Evolutionary conservation across 2,329 filamentous ascomycete genomes (phyloP).

Genomic region (Xylaria sp.): DNA sequence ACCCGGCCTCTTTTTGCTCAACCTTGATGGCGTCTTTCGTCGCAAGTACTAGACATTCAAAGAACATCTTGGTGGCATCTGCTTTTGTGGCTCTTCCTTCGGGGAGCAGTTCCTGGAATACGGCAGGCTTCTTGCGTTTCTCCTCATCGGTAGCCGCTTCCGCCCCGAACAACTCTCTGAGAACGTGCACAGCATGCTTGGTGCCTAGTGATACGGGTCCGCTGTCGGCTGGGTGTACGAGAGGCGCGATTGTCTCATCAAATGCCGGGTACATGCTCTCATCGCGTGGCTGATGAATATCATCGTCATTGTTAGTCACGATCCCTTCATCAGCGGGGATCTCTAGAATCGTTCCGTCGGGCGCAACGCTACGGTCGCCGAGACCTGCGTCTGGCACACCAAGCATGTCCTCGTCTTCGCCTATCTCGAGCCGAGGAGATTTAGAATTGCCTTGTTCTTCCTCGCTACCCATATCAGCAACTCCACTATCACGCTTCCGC

Average conservation of each 20-base stretch:
- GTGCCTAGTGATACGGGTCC: slow-evolving; percentile 91
- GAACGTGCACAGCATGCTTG: slow-evolving; percentile 93
- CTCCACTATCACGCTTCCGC: slow-evolving; percentile 89
- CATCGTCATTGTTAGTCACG: slow-evolving; percentile 57
- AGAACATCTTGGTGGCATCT: slow-evolving; percentile 99
- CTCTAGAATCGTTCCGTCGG: slow-evolving; percentile 72
- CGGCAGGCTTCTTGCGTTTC: slow-evolving; percentile 79
- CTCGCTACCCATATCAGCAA: slow-evolving; percentile 80
- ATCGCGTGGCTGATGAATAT: slow-evolving; percentile 57
- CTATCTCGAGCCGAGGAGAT: slow-evolving; percentile 74
- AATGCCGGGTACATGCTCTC: slow-evolving; percentile 69
- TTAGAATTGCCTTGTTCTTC: slow-evolving; percentile 71
- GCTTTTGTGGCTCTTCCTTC: slow-evolving; percentile 82
- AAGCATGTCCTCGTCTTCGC: slow-evolving; percentile 70
- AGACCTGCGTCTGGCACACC: slow-evolving; percentile 61
- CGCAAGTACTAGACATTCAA: slow-evolving; percentile 92
- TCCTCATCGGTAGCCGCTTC: slow-evolving; percentile 75
- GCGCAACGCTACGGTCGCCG: slow-evolving; percentile 63
- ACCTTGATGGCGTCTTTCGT: slow-evolving; percentile 99
- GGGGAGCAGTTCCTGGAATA: slow-evolving; percentile 92
- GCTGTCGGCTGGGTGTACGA: slow-evolving; percentile 83
- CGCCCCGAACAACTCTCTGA: slow-evolving; percentile 86
- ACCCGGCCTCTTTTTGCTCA: slow-evolving; percentile 77
- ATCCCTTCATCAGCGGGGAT: slow-evolving; percentile 66
- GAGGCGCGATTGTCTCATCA: slow-evolving; percentile 79